phyloP scores from a whole-genome alignment of 2,329 filamentous ascomycete genomes.

The Ophiostoma australiae region DNA sequence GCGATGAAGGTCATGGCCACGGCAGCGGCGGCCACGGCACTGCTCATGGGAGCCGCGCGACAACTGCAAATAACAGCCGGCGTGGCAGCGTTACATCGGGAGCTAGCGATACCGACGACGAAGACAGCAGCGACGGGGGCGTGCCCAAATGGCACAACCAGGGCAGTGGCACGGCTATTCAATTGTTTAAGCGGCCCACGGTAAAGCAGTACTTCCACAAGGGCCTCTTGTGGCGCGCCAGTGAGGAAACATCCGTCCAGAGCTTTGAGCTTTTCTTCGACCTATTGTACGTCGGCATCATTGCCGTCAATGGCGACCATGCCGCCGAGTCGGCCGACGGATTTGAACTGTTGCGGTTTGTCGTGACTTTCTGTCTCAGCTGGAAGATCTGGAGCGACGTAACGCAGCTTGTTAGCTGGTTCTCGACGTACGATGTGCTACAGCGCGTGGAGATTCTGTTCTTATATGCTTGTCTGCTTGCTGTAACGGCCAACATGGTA shows the following conservation, averaged over 20 bases:
- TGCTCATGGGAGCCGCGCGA: neutral
- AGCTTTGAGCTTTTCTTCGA: conserved; percentile 62
- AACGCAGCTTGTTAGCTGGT: conserved; percentile 54
- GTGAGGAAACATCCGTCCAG: conserved; percentile 55
- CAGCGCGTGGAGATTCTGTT: conserved; percentile 57
- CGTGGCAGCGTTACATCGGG: conserved; percentile 16
- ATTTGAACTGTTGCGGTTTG: conserved; percentile 53
- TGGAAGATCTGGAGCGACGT: conserved; percentile 63
- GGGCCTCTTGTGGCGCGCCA: conserved; percentile 58
- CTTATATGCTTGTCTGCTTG: conserved; percentile 56
- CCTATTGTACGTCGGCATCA: conserved; percentile 59
- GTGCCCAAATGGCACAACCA: conserved; percentile 29
- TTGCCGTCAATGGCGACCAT: conserved; percentile 59
- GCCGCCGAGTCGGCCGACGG: conserved; percentile 53
- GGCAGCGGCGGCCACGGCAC: conserved; percentile 15
- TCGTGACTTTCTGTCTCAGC: conserved; percentile 57
- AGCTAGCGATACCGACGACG: conserved; percentile 26
- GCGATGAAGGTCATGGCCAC: conserved; percentile 29
- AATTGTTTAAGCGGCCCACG: conserved; percentile 55
- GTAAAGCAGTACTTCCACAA: conserved; percentile 63
- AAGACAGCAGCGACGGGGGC: conserved; percentile 16
- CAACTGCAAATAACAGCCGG: conserved; percentile 17
- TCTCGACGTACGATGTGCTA: conserved; percentile 57
- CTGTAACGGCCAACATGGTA: conserved; percentile 58
- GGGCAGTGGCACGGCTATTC: conserved; percentile 43